Evolutionary conservation across 2,329 filamentous ascomycete species (phyloP).

Genomic region (Trichocomaceae sp.): DNA sequence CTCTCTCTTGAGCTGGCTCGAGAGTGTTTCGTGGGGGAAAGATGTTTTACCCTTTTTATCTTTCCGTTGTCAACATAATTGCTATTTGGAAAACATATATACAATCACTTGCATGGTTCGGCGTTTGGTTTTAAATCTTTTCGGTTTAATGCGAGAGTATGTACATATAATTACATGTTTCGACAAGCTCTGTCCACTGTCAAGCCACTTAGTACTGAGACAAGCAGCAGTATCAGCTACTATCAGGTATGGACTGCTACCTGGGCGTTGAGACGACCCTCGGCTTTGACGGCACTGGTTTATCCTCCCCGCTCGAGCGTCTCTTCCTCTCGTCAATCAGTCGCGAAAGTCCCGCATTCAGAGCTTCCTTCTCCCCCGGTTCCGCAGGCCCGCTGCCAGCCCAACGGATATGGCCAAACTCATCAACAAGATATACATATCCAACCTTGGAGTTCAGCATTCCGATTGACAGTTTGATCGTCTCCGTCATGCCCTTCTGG

Average conservation of each 20-base stretch:
- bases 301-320: slow-evolving; percentile 15
- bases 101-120: slow-evolving; percentile 11
- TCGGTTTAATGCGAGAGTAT: not conserved
- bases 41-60: not conserved
- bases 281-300: slow-evolving; percentile 15
- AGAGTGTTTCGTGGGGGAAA: not conserved
- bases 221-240: not conserved
- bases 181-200: not conserved
- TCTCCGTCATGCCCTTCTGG: slow-evolving; percentile 49
- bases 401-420: slow-evolving; percentile 85
- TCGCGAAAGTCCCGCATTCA: slow-evolving; percentile 38
- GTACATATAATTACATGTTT: slow-evolving; percentile 16
- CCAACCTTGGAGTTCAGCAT: slow-evolving; percentile 86
- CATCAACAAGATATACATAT: slow-evolving; percentile 86
- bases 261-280: slow-evolving; percentile 9
- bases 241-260: not conserved
- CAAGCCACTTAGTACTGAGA: not conserved
- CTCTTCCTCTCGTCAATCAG: slow-evolving; percentile 36
- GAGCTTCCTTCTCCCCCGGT: slow-evolving; percentile 33
- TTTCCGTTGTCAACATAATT: not conserved
- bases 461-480: slow-evolving; percentile 54
- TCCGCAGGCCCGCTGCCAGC: slow-evolving; percentile 61
- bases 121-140: not conserved
- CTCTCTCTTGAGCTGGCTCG: slow-evolving; percentile 14
- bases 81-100: not conserved